Base-by-base conservation (phyloP, 495 filamentous ascomycete genomes). In the Physcia stellaris region DNA sequence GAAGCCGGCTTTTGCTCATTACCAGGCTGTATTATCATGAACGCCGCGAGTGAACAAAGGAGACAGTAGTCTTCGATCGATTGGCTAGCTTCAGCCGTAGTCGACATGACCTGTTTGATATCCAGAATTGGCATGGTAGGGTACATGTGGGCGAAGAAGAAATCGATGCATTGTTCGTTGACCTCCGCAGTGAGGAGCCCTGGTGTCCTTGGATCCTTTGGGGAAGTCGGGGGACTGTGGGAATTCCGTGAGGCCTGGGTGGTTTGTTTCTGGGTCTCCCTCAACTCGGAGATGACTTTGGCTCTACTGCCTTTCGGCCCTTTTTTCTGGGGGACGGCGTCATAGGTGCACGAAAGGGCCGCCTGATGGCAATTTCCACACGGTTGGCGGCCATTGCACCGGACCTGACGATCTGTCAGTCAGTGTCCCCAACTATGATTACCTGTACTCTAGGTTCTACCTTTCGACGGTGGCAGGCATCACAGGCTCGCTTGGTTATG, bases 311-410 rank as follows among this genome's bases (percentile, higher is more conserved):
- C 82, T 57, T 88, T 87, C 23, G 82, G 82, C 0, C 83, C 84
- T 59, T 87, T 86, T 62, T 86, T 87, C 60, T 83, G 81, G 0
- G 80, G 83, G 32, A 86, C 75, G n/a, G 79, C 71, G 61, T 84
- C 77, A 66, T 83, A 83, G 13, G 80, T 86, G 64, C 83, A 87
- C 2, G 64, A 64, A 22, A 90, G 61, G 37, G 77, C 73, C 6
- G 73, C 49, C 69, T 74, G 50, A 73, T 64, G 37, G 72, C 75
- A 54, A 26, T 54, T 54, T 18, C 29, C 44, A 32, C 51, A 54
- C 9, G 51, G 42, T 24, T 52, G 41, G 22, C 29, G 35, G 31
- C 46, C 42, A 20, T 48, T 48, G 41, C 49, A 52, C 5, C 49
- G 49, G 35, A 52, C 49, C 49, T 52, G 29, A 12, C 1, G 4